Evolutionary conservation across 208 protist genomes (phyloP).

Genomic region (Wallacemonas sp.): DNA sequence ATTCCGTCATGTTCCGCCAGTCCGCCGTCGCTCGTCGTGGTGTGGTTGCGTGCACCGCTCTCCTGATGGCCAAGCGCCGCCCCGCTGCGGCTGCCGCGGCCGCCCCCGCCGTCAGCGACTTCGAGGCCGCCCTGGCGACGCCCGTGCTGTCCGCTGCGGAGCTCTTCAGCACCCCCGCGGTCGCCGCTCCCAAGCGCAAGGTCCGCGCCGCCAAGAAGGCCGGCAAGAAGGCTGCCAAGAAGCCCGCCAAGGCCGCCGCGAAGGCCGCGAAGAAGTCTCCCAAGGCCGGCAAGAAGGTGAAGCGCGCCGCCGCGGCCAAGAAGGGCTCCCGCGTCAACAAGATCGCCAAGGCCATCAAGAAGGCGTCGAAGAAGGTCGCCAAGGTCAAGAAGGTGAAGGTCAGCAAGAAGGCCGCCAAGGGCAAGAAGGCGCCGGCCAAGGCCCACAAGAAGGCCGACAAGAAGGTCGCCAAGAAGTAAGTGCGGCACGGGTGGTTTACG

Average conservation of each 20-base stretch:
- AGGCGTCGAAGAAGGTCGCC: not conserved
- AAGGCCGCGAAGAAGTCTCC: not conserved
- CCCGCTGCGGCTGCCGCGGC: not conserved
- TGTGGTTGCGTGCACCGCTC: constrained; percentile 11
- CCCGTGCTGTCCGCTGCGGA: constrained; percentile 12
- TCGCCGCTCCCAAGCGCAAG: constrained; percentile 12
- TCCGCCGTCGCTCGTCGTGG: constrained; percentile 11
- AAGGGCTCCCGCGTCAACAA: constrained; percentile 16
- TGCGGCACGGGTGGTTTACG: too few relatives aligned
- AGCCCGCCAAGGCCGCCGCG: not conserved
- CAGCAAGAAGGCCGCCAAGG: constrained; percentile 12
- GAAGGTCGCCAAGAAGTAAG: constrained; percentile 18
- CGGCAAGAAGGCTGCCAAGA: not conserved
- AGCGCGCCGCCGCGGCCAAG: constrained; percentile 14
- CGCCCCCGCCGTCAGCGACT: constrained; percentile 8
- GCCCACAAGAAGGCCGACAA: constrained; percentile 22
- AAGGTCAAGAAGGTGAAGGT: constrained; percentile 28
- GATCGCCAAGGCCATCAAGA: constrained; percentile 13
- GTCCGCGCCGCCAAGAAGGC: not conserved
- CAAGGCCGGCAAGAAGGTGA: constrained; percentile 12
- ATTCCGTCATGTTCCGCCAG: constrained; percentile 20
- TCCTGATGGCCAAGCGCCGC: constrained; percentile 16
- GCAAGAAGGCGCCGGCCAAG: constrained; percentile 17
- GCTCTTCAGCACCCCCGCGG: not conserved
- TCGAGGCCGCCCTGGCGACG: constrained; percentile 9